A percentile compares a stretch with the other conserved stretches of the same genome.
Conservation (phyloP, 495 filamentous ascomycete species). For the Talaromyces nanjingensis region DNA sequence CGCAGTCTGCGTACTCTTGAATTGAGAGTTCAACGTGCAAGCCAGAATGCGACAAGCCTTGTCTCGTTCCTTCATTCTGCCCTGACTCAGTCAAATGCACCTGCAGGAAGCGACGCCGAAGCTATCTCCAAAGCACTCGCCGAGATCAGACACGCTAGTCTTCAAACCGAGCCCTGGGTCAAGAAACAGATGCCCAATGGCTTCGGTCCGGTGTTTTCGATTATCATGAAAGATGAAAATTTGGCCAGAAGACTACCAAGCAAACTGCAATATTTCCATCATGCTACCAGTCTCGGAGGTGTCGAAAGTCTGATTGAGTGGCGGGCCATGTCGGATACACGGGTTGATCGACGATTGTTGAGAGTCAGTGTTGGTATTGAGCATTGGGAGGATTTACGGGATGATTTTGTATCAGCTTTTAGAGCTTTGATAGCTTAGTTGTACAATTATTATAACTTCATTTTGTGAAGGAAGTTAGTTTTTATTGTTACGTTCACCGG, state of each 20-base stretch:
- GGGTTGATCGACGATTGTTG: conserved; percentile 65
- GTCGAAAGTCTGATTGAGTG: conserved; percentile 81
- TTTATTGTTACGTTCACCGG: not conserved
- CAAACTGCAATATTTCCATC: conserved; percentile 76
- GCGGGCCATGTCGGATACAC: conserved; percentile 69
- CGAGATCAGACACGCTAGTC: conserved; percentile 65
- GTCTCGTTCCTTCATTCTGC: conserved; percentile 62
- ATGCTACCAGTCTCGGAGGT: conserved; percentile 88
- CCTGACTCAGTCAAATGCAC: conserved; percentile 37
- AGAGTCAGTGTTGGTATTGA: conserved; percentile 84
- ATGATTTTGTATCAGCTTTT: conserved; percentile 72
- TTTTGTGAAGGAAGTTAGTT: not conserved
- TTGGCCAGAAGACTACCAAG: conserved; percentile 65
- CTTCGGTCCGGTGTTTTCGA: conserved; percentile 80
- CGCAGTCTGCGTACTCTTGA: conserved; percentile 81
- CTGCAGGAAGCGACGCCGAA: conserved; percentile 28
- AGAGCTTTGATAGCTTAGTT: conserved; percentile 40
- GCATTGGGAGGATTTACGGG: conserved; percentile 73
- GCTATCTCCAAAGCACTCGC: conserved; percentile 46
- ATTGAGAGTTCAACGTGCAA: conserved; percentile 67
- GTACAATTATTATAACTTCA: not conserved
- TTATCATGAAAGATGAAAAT: conserved; percentile 52
- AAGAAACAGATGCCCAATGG: conserved; percentile 86
- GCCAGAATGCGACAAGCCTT: conserved; percentile 35
- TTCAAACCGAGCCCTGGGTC: conserved; percentile 78